Base-by-base conservation (phyloP, 345 rosid species). In the Hibiscus mutabilis region DNA sequence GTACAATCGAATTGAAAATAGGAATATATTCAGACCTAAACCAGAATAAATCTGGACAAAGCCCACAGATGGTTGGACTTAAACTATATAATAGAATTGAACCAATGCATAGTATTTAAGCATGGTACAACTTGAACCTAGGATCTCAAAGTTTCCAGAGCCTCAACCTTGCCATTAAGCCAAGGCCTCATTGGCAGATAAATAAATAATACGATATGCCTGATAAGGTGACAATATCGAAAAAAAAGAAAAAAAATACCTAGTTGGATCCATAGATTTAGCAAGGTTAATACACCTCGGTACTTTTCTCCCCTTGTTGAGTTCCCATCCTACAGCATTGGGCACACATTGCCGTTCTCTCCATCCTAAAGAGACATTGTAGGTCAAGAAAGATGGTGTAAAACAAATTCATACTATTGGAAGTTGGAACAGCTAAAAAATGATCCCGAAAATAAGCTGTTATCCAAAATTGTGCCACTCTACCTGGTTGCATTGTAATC, bases 261-360 rank as follows among this genome's bases (percentile, higher is more conserved):
- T 89, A 16, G 84, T 82, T 64, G 98, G 99, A 71, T 95, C 99
- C 99, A 90, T 89, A 53, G 99, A 86, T 72, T 88, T 89, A 72
- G 97, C 89, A 75, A 95, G 97, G 82, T 83, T 87, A 76, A 95
- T 82, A 75, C 86, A 82, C 73, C 91, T 84, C 14, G 91, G 80
- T 42, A 78, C 70, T 59, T 76, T 85, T 74, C 80, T 89, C 3
- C 91, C 92, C 79, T 80, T 85, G 80, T 79, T 89, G 57, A 80
- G 88, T 73, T 95, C 98, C 99, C 98, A 95, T 75, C 99, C 98
- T 40, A 92, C 96, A 61, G 87, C 82, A 78, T 80, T 86, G 63
- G 97, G 96, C 64, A 81, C 76, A 73, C n/a, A 61, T 15, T 78
- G 73, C 21, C 0, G 60, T 80, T 88, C 86, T 47, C 76, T 77